Evolutionary conservation across 2,329 filamentous ascomycete species (phyloP).

Genomic region (Herpotrichia juniperi): DNA sequence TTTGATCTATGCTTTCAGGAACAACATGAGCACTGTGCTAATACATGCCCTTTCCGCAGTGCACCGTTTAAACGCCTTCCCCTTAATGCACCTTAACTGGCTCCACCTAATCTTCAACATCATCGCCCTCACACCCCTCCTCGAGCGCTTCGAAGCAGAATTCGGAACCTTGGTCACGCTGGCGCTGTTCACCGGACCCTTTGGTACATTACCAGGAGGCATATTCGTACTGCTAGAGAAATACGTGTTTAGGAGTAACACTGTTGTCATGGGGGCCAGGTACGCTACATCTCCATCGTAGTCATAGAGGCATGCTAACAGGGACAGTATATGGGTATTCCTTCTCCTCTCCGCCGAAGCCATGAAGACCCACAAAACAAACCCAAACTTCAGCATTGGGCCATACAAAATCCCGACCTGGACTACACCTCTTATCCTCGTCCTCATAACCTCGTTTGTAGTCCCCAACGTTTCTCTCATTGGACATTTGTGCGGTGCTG

Average conservation of each 20-base stretch:
- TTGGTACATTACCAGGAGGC: conserved; percentile 71
- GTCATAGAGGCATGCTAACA: conserved; percentile 5
- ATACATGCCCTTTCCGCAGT: conserved; percentile 58
- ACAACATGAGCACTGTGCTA: background rate
- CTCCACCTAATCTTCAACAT: conserved; percentile 83
- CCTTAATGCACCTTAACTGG: conserved; percentile 81
- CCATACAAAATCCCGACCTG: conserved; percentile 83
- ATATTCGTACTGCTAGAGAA: conserved; percentile 82
- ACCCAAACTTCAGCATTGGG: conserved; percentile 75
- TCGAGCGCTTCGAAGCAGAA: conserved; percentile 93
- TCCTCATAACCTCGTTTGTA: conserved; percentile 76
- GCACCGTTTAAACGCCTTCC: conserved; percentile 91
- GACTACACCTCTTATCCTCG: conserved; percentile 81
- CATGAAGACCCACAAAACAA: conserved; percentile 80
- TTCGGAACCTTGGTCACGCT: conserved; percentile 89
- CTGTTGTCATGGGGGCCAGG: conserved; percentile 81
- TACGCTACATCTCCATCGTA: conserved; percentile 46
- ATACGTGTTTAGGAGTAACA: conserved; percentile 73
- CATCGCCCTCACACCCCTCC: conserved; percentile 79
- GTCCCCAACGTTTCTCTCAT: conserved; percentile 82
- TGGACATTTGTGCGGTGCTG: conserved; percentile 84
- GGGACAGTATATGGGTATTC: conserved; percentile 84
- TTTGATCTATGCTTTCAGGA: background rate
- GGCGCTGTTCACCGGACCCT: conserved; percentile 81
- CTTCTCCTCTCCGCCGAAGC: conserved; percentile 83